Evolutionary conservation across 495 filamentous ascomycete genomes (phyloP), one percentile per base, ranked within the genome.

Genomic region (Talaromyces borbonicus): DNA sequence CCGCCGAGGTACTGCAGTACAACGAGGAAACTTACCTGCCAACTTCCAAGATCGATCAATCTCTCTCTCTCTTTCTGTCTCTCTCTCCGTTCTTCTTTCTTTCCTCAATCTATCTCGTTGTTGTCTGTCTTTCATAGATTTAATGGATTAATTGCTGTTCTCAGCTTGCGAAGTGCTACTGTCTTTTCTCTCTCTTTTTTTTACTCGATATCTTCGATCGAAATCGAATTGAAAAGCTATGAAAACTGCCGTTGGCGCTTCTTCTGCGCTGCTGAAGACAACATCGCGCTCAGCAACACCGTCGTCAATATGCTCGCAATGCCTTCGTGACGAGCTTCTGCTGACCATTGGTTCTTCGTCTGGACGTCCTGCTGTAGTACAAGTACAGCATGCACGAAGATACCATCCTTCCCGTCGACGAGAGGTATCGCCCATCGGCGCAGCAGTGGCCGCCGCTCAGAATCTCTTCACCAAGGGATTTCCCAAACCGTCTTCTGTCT

Each of bases 381-480:
- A n/a, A n/a, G n/a, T n/a, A n/a, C n/a, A n/a, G n/a, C 67, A 69
- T 49, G 57, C 59, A 2, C 65, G 68, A 47, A 63, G 61, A 64
- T 72, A 66, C 31, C 66, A 63, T 42, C 63, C 68, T 0, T 64
- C 62, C 3, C 56, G 64, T n/a, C 63, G 66, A 51, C 57, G 56
- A 54, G 56, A 69, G 56, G 61, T 52, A 15, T 81, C 80, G 19
- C 68, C 71, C 46, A 78, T 73, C 56, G 78, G 78, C 11, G 77
- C 80, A 19, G 88, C 87, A 2, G 84, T 88, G 27, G 80, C 83
- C 3, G 83, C 85, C 2, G 87, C 85, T 19, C 81, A 86, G 48
- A 79, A 83, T 56, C 73, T 89, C 53, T 82, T 93, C 57, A 69
- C 69, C 43, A 84, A 85, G 60, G 82, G 78, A 25, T 62, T 83